Conservation (phyloP, 495 filamentous ascomycete species). For the Talaromyces liani region DNA sequence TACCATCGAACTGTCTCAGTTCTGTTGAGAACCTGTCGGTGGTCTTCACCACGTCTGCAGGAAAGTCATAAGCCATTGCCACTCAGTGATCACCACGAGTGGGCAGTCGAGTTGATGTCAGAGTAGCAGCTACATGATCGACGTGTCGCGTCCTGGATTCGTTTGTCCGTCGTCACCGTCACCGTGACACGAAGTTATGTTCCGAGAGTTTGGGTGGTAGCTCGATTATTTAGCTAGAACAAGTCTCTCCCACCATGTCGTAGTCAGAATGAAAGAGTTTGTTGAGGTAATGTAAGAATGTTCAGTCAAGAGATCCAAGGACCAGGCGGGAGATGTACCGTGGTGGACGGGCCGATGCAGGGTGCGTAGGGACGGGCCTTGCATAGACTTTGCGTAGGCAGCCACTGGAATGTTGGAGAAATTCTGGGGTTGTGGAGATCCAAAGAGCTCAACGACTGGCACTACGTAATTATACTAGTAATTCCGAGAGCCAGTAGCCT, state of each 20-base stretch:
- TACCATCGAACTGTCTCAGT: constrained; percentile 13
- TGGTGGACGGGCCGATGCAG: constrained; percentile 1
- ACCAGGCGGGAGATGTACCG: background rate
- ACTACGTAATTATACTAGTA: background rate
- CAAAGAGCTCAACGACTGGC: background rate
- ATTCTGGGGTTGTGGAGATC: constrained; percentile 5
- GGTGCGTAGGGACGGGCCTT: background rate
- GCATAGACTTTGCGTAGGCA: constrained; percentile 3
- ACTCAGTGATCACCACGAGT: constrained; percentile 1
- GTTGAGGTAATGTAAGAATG: background rate
- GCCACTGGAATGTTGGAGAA: constrained; percentile 5
- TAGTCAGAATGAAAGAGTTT: background rate
- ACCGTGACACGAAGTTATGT: background rate
- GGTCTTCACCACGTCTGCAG: constrained; percentile 2
- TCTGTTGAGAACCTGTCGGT: constrained; percentile 1
- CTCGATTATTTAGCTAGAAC: background rate
- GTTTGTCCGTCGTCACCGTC: background rate
- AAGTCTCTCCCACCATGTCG: background rate
- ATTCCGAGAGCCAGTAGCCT: background rate
- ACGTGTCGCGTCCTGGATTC: background rate
- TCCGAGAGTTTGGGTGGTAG: background rate
- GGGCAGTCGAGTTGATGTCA: background rate
- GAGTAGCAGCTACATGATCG: constrained; percentile 4
- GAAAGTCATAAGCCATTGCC: background rate
- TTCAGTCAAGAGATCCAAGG: background rate